phyloP scores from a whole-genome alignment of 441 rosid species.

The Populus hybrid region DNA sequence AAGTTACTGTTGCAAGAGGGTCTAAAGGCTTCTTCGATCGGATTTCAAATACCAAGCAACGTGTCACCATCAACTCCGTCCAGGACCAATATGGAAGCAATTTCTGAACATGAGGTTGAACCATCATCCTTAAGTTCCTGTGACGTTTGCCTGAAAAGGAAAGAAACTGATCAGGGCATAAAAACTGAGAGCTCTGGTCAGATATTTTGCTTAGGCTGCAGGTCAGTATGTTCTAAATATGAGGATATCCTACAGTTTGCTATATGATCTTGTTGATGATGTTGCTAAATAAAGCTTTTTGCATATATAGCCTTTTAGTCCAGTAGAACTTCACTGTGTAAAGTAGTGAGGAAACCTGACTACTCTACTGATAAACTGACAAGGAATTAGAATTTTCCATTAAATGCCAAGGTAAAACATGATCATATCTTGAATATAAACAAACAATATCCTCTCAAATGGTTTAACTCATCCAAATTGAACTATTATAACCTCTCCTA shows the following conservation, averaged over 20 bases:
- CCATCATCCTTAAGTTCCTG: slow-evolving; percentile 8
- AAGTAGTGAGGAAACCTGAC: neutral
- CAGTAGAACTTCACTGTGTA: neutral
- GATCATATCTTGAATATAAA: neutral
- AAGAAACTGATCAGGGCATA: neutral
- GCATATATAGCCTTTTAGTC: neutral
- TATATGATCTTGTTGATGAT: neutral
- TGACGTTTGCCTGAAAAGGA: neutral
- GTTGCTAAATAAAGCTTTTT: neutral
- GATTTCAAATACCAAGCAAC: neutral
- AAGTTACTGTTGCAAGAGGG: slow-evolving; percentile 6
- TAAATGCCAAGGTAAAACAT: neutral
- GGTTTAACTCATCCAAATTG: neutral
- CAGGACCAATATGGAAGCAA: neutral
- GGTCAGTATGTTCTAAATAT: no score
- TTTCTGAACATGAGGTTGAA: neutral
- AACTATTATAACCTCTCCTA: neutral
- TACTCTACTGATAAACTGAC: neutral
- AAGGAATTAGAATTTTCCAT: neutral
- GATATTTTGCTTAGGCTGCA: slow-evolving; percentile 9
- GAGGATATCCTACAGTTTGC: neutral
- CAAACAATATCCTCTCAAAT: neutral
- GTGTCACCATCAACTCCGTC: neutral
- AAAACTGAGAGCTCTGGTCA: slow-evolving; percentile 2
- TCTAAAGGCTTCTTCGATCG: neutral